These are phyloP conservation scores for Mortierella alpina DNA, from an alignment of 192 early-diverging fungal genomes.

Conservation along the genomic window DNA sequence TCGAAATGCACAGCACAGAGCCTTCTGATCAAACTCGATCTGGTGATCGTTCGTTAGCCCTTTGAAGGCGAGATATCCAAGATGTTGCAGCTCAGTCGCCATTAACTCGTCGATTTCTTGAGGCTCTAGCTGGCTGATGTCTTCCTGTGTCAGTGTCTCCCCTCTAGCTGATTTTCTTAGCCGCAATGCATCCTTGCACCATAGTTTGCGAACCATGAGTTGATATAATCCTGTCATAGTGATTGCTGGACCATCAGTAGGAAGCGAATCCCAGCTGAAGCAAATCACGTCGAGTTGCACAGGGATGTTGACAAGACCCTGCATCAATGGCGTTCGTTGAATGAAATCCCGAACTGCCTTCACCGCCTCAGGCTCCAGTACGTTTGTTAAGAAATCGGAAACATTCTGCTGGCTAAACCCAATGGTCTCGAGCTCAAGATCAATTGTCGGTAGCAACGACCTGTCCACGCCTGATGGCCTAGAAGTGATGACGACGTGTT, in stretches of 20 bases:
- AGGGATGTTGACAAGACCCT: conserved; percentile 21
- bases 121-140: background rate
- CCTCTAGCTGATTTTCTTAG: background rate
- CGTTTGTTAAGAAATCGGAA: background rate
- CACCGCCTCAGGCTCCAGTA: too few species aligned
- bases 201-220: conserved; percentile 10
- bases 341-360: conserved; percentile 20
- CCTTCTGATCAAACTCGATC: background rate
- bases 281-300: conserved; percentile 21
- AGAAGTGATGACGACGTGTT: conserved; percentile 7
- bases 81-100: background rate
- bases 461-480: conserved; percentile 3
- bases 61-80: conserved; percentile 15
- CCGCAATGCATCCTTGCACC: conserved; percentile 12
- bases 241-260: background rate
- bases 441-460: background rate
- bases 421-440: conserved; percentile 13
- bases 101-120: background rate
- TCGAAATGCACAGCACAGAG: background rate
- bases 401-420: conserved; percentile 16
- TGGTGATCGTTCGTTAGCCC: conserved; percentile 5
- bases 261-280: conserved; percentile 14
- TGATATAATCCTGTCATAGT: conserved; percentile 14
- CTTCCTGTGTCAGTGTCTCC: background rate
- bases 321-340: conserved; percentile 12